A percentile compares a stretch with the other conserved stretches of the same genome.
These are phyloP conservation scores for Botrytis byssoidea DNA, from an alignment of 2,329 filamentous ascomycete genomes.

Conservation along the genomic window DNA sequence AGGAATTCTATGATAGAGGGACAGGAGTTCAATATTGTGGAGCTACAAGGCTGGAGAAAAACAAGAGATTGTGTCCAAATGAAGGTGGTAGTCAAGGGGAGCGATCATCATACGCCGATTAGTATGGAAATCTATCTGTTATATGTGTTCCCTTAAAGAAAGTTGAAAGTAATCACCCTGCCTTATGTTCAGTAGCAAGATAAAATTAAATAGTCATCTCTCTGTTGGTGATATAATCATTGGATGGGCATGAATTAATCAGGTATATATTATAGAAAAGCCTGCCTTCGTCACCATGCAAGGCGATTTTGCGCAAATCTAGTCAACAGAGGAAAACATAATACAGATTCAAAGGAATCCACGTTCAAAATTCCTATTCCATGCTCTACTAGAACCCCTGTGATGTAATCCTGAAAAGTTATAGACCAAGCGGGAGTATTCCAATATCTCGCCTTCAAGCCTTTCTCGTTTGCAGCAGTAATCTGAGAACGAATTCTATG, in stretches of 20 bases:
- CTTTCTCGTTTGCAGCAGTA: slow-evolving; percentile 28
- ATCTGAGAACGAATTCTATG: slow-evolving; percentile 38
- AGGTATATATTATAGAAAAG: neutral
- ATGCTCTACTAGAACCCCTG: slow-evolving; percentile 42
- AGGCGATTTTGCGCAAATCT: neutral
- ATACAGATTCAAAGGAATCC: slow-evolving; percentile 35
- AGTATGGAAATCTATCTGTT: neutral
- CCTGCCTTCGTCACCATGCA: neutral
- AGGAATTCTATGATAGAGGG: neutral
- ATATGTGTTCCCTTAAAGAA: neutral
- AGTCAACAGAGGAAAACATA: slow-evolving; percentile 1
- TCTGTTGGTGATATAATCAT: neutral
- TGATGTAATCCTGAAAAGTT: slow-evolving; percentile 41
- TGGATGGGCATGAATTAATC: neutral
- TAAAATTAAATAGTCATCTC: neutral
- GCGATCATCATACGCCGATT: neutral
- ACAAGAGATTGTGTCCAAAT: neutral
- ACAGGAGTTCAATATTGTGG: neutral
- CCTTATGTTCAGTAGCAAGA: neutral
- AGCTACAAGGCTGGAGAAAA: neutral
- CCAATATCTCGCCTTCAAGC: slow-evolving; percentile 45
- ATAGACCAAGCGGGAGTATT: slow-evolving; percentile 45
- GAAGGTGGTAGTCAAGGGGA: neutral
- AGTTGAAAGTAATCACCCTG: neutral
- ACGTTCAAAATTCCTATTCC: slow-evolving; percentile 46